A percentile compares a stretch with the other conserved stretches of the same genome.
Evolutionary conservation across 768 basidiomycete genomes (phyloP).

Genomic region (Pulveroboletus sp.): DNA sequence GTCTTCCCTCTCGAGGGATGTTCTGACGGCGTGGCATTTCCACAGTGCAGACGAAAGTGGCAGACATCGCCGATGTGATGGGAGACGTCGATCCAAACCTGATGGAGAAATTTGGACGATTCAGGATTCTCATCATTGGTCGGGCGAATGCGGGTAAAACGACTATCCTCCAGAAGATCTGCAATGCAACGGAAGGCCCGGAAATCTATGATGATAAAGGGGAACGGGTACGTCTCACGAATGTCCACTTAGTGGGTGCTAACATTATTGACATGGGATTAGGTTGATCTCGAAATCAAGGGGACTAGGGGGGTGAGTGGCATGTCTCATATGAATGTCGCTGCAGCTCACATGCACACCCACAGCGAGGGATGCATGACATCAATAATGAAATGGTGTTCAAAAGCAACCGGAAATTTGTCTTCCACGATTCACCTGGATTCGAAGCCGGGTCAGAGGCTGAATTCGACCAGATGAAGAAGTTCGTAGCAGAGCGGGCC

Average conservation of each 20-base stretch:
- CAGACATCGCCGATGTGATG: not conserved
- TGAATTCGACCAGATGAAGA: not conserved
- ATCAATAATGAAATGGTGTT: not conserved
- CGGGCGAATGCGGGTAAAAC: not conserved
- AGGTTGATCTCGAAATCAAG: not conserved
- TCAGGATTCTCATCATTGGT: not conserved
- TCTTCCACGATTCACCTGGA: not conserved
- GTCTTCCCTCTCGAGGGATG: not conserved
- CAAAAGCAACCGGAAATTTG: not conserved
- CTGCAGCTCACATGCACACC: not conserved
- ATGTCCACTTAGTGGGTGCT: no score
- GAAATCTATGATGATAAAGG: not conserved
- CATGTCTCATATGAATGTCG: no score
- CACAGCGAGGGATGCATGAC: not conserved
- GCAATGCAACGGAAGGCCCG: not conserved
- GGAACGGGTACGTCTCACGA: not conserved
- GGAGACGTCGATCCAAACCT: not conserved
- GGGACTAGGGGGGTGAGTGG: not conserved
- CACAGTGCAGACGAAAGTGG: not conserved
- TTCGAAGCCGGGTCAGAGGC: not conserved
- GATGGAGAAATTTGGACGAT: not conserved
- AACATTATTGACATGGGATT: not conserved
- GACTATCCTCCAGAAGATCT: not conserved
- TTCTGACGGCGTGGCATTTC: not conserved
- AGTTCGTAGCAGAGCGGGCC: not conserved